Conservation (phyloP, 176 grass and related monocot species). For the Guadua angustifolia region DNA sequence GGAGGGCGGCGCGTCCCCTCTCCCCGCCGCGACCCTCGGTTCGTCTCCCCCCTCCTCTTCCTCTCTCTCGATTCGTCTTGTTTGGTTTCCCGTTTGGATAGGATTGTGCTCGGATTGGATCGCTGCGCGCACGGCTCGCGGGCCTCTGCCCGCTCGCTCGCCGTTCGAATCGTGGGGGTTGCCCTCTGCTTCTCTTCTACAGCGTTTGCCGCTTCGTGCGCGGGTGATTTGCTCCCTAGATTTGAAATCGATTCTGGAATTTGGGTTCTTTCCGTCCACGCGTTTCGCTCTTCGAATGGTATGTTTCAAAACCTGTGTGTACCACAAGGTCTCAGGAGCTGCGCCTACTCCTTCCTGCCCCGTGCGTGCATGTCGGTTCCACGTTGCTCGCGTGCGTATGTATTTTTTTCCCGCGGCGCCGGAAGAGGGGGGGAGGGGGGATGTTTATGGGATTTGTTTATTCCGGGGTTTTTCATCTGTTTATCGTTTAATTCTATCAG, state of each 20-base stretch:
- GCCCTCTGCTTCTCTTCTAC: neutral
- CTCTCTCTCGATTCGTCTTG: neutral
- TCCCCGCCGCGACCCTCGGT: neutral
- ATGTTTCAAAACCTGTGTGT: neutral
- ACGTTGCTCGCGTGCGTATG: neutral
- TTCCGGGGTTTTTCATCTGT: neutral
- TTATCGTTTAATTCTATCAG: neutral
- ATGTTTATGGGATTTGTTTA: neutral
- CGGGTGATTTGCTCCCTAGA: neutral
- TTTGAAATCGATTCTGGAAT: conserved; percentile 33
- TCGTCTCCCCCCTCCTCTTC: neutral
- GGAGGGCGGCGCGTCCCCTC: neutral
- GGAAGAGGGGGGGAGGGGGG: no score
- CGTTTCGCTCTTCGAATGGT: neutral
- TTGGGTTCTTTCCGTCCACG: neutral
- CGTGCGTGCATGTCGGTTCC: neutral
- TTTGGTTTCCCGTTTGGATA: neutral
- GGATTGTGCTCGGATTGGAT: neutral
- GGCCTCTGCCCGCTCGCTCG: neutral
- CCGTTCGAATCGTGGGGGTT: neutral
- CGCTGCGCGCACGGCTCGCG: neutral
- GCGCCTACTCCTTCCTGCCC: neutral
- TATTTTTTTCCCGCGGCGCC: neutral
- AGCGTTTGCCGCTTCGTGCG: neutral
- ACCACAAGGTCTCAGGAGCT: neutral